These are phyloP conservation scores for Botrytis medusae DNA, from an alignment of 2,329 filamentous ascomycete species.

Conservation along the genomic window DNA sequence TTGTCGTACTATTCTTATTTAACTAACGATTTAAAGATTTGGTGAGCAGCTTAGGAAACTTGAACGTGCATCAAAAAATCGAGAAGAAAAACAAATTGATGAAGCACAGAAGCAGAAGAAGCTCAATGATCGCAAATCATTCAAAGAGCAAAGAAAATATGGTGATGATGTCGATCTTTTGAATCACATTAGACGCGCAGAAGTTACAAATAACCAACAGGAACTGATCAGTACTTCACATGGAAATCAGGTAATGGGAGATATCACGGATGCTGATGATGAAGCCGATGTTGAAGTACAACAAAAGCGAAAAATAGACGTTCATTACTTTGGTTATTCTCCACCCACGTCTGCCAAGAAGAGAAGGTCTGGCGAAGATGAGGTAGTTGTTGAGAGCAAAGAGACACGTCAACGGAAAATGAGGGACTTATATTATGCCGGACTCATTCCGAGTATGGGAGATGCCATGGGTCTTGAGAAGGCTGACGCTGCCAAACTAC, in stretches of 20 bases:
- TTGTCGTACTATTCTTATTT: background rate
- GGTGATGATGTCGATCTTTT: background rate
- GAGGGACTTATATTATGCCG: background rate
- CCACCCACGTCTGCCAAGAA: background rate
- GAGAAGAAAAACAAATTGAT: background rate
- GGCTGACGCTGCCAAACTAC: background rate
- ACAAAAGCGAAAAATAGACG: background rate
- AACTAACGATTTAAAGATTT: background rate
- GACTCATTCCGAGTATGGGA: background rate
- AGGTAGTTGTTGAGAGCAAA: background rate
- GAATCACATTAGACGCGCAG: background rate
- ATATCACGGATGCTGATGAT: background rate
- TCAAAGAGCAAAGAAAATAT: too few relatives aligned
- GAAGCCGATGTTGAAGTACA: background rate
- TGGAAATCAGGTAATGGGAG: background rate
- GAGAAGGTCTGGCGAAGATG: background rate
- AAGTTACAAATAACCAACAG: background rate
- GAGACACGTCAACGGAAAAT: background rate
- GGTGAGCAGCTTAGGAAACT: background rate
- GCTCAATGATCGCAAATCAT: background rate
- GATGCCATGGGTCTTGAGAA: background rate
- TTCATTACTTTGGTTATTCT: background rate
- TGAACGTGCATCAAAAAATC: background rate
- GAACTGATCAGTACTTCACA: background rate
- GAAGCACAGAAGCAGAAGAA: background rate